Conservation (phyloP, 2,329 filamentous ascomycete genomes). For the Tolypocladium ophioglossoides region DNA sequence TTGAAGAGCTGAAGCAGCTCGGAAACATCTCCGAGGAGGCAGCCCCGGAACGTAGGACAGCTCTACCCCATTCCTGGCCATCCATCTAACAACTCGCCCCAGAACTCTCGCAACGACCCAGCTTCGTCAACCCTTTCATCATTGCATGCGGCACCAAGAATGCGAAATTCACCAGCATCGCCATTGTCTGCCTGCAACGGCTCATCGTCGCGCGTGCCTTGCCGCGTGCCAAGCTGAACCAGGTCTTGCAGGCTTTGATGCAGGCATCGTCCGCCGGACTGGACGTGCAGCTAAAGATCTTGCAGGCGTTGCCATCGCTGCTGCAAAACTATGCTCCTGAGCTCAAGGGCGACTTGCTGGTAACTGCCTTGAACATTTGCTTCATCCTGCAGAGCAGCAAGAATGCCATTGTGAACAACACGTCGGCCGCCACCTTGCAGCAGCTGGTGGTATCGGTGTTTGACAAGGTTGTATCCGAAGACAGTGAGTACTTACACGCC, state of each 20-base stretch:
- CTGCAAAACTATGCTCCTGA: conserved; percentile 83
- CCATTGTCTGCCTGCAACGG: conserved; percentile 79
- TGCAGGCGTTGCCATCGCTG: conserved; percentile 82
- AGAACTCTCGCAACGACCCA: conserved; percentile 75
- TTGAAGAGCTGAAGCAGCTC: conserved; percentile 68
- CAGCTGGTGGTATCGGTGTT: conserved; percentile 89
- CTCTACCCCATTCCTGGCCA: not conserved
- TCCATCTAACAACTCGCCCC: conserved; percentile 1
- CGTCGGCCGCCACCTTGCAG: conserved; percentile 90
- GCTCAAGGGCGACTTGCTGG: conserved; percentile 69
- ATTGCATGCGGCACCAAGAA: conserved; percentile 87
- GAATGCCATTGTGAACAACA: conserved; percentile 88
- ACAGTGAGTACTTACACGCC: conserved; percentile 43
- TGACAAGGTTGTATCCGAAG: conserved; percentile 78
- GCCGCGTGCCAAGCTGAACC: conserved; percentile 67
- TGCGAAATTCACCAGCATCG: conserved; percentile 79
- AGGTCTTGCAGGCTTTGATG: conserved; percentile 78
- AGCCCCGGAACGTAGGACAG: conserved; percentile 23
- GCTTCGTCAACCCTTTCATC: conserved; percentile 88
- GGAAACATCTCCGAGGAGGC: conserved; percentile 24
- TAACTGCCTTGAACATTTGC: conserved; percentile 79
- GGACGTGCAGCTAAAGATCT: conserved; percentile 90
- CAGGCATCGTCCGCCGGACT: conserved; percentile 72
- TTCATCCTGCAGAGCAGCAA: conserved; percentile 86
- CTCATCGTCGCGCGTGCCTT: conserved; percentile 75